These are phyloP conservation scores for Fusarium sp. DNA, from an alignment of 2,329 filamentous ascomycete genomes.

Conservation along the genomic window DNA sequence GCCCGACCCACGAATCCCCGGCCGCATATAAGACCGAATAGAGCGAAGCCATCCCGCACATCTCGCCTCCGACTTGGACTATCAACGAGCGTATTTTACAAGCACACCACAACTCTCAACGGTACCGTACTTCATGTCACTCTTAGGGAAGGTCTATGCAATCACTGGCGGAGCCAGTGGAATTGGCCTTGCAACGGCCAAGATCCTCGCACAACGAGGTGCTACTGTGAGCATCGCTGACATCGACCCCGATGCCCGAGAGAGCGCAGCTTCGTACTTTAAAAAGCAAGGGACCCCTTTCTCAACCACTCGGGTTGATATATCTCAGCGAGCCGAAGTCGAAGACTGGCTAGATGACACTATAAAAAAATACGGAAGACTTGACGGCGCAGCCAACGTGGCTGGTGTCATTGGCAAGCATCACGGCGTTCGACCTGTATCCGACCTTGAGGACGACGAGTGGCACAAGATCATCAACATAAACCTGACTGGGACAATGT, in stretches of 20 bases:
- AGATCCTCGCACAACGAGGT: slow-evolving; percentile 51
- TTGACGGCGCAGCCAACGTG: slow-evolving; percentile 67
- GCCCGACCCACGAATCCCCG: slow-evolving; percentile 5
- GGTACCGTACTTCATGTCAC: slow-evolving; percentile 41
- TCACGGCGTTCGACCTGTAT: slow-evolving; percentile 54
- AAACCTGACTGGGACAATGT: slow-evolving; percentile 65
- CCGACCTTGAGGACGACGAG: slow-evolving; percentile 59
- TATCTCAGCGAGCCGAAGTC: slow-evolving; percentile 60
- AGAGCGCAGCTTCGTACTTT: slow-evolving; percentile 49
- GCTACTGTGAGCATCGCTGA: slow-evolving; percentile 56
- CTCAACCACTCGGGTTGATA: slow-evolving; percentile 59
- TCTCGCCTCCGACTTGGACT: background rate
- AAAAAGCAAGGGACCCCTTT: slow-evolving; percentile 41
- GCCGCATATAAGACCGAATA: background rate
- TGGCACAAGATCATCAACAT: slow-evolving; percentile 62
- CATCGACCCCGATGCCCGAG: slow-evolving; percentile 46
- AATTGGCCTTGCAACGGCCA: slow-evolving; percentile 57
- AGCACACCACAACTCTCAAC: background rate
- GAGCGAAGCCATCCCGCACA: background rate
- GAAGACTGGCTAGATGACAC: slow-evolving; percentile 62
- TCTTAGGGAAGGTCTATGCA: slow-evolving; percentile 52
- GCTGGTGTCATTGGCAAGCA: slow-evolving; percentile 64
- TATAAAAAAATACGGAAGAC: slow-evolving; percentile 62
- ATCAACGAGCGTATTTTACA: background rate
- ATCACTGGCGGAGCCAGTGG: slow-evolving; percentile 58